Evolutionary conservation across 2,329 filamentous ascomycete genomes (phyloP), one percentile per base, ranked within the genome.

Genomic region (Aspergillus brasiliensis): DNA sequence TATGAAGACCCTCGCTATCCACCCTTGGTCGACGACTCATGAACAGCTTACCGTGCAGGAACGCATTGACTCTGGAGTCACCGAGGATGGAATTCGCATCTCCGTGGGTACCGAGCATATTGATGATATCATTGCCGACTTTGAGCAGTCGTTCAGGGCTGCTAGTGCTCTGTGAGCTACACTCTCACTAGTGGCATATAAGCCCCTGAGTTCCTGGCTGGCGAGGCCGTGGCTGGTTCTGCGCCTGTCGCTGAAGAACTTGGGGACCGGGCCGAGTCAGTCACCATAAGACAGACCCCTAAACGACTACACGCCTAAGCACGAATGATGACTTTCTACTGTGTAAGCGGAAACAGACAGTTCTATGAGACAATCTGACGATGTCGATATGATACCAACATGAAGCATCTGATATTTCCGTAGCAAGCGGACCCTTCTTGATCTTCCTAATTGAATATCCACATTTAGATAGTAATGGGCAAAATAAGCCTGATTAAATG

Each of bases 81-180:
- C 91, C 15, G 75, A 92, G 84, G 94, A 96, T 72, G 87, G 93
- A 40, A 97, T 98, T 77, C 91, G 94, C 64, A 95, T 98, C 72
- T 97, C 93, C 0, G 93, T 97, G 60, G 94, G 94, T 55, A 96
- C 90, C 0, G 94, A 98, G 81, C 92, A 97, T 76, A 96, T 98
- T 74, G 93, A 97, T 80, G 94, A 98, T 73, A 97, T 98, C 71
- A 95, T 97, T 72, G 90, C 88, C 69, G 94, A 98, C 78, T 97
- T 98, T 74, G 89, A 94, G 77, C 93, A 97, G 82, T 91, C 91
- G 0, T 96, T 97, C 78, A 84, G 86, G 73, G 83, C 85, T 25
- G 83, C 64, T 8, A 66, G 65, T 57, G 68, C 67, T 23, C 51
- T 48, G n/a, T 37, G 17, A 10, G 13, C 38, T 6, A 27, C 15